Conservation (phyloP, 768 basidiomycete genomes). For the Leccinum subgranulosum region DNA sequence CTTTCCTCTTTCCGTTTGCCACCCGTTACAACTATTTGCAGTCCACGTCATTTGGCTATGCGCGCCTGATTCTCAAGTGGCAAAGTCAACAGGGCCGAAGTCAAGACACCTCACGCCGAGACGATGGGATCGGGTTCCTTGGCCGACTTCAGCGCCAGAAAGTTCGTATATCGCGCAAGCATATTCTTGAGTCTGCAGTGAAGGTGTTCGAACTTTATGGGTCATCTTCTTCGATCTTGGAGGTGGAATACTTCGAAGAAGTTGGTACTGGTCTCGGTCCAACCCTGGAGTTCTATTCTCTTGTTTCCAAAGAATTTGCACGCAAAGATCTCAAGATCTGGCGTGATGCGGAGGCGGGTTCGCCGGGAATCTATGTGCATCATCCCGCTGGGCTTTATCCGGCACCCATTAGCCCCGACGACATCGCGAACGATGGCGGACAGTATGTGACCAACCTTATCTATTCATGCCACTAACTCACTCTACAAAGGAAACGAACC, state of each 20-base stretch:
- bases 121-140: conserved; percentile 90
- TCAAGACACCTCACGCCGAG: conserved; percentile 76
- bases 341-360: conserved; percentile 75
- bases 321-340: conserved; percentile 85
- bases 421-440: conserved; percentile 68
- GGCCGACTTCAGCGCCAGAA: conserved; percentile 94
- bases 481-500: conserved; percentile 62
- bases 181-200: conserved; percentile 92
- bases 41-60: conserved; percentile 97
- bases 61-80: conserved; percentile 92
- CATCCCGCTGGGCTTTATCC: conserved; percentile 89
- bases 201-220: conserved; percentile 98
- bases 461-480: neutral
- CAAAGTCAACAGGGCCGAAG: conserved; percentile 81
- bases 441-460: conserved; percentile 47
- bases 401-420: conserved; percentile 69
- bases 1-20: conserved; percentile 98
- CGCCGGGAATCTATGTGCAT: conserved; percentile 68
- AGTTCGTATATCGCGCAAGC: conserved; percentile 92
- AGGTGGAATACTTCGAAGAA: conserved; percentile 99
- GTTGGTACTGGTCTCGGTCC: conserved; percentile 97
- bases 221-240: conserved; percentile 87
- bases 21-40: conserved; percentile 97
- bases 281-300: conserved; percentile 97
- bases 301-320: conserved; percentile 95